These are phyloP conservation scores for Nigrograna mackinnonii DNA, from an alignment of 2,329 filamentous ascomycete species.

Conservation along the genomic window DNA sequence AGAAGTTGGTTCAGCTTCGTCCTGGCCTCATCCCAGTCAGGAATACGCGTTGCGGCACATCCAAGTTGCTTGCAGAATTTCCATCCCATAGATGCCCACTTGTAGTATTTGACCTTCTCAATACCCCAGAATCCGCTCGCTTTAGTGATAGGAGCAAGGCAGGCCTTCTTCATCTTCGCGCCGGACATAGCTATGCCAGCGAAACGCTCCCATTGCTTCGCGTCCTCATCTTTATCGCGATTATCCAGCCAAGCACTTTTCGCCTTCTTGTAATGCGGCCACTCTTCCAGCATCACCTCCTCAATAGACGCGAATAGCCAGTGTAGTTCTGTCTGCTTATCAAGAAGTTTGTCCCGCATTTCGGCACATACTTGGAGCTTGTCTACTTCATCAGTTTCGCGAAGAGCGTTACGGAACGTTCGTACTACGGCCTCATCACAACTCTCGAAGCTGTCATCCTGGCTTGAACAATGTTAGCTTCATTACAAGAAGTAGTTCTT, in stretches of 20 bases:
- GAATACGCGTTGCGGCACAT: constrained; percentile 10
- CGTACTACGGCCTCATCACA: too few relatives aligned
- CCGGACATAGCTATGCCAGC: constrained; percentile 7
- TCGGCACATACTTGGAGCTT: constrained; percentile 8
- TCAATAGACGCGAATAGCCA: constrained; percentile 6
- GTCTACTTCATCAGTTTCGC: constrained; percentile 3
- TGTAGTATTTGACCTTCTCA: constrained; percentile 15
- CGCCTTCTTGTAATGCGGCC: constrained; percentile 6
- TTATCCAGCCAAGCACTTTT: constrained; percentile 1
- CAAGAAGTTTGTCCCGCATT: constrained; percentile 7
- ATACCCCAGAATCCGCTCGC: constrained; percentile 9
- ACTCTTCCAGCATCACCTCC: constrained; percentile 10
- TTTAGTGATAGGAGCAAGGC: constrained; percentile 14
- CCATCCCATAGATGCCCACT: constrained; percentile 11
- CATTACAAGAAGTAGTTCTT: too few relatives aligned
- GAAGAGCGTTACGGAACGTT: constrained; percentile 3
- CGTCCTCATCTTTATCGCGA: constrained; percentile 5
- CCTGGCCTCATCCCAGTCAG: constrained; percentile 12
- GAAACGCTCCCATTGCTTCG: constrained; percentile 15
- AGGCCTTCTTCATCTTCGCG: constrained; percentile 10
- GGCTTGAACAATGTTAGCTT: too few relatives aligned
- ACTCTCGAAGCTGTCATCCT: too few relatives aligned
- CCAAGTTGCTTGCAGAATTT: constrained; percentile 17
- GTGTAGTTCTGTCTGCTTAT: constrained; percentile 3
- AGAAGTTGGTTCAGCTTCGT: constrained; percentile 18